Percentiles rank a stretch among this genome's conserved stretches.
phyloP scores from a whole-genome alignment of 2,329 filamentous ascomycete species.

The Elsinoe fawcettii region DNA sequence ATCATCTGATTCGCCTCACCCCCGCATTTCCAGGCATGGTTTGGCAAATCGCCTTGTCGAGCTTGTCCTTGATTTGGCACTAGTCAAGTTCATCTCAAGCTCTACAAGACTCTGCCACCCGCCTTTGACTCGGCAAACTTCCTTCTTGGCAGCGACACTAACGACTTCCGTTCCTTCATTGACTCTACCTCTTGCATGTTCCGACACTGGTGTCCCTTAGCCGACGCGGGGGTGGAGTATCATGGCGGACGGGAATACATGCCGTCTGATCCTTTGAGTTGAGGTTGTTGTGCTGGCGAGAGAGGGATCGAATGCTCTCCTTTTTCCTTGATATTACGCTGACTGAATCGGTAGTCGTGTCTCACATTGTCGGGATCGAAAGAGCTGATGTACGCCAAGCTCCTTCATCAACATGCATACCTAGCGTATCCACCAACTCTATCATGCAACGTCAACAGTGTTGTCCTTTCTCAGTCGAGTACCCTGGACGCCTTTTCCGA shows the following conservation, averaged over 20 bases:
- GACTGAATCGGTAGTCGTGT: background rate
- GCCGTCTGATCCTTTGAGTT: background rate
- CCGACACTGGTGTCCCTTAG: background rate
- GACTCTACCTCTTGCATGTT: background rate
- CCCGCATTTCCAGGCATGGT: slow-evolving; percentile 2
- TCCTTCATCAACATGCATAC: slow-evolving; percentile 1
- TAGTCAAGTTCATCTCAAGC: slow-evolving; percentile 8
- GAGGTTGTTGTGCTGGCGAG: background rate
- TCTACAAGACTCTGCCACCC: slow-evolving; percentile 6
- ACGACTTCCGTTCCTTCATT: background rate
- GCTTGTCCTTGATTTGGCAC: slow-evolving; percentile 12
- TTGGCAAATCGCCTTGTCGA: slow-evolving; percentile 13
- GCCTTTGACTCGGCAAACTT: background rate
- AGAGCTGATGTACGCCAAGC: slow-evolving; percentile 3
- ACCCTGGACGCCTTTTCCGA: slow-evolving; percentile 4
- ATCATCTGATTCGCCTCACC: slow-evolving; percentile 10
- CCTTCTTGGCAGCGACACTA: slow-evolving; percentile 2
- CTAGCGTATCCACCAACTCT: slow-evolving; percentile 9
- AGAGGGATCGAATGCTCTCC: background rate
- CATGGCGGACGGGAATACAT: background rate
- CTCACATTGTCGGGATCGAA: background rate
- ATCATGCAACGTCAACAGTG: slow-evolving; percentile 12
- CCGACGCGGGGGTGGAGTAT: slow-evolving; percentile 3
- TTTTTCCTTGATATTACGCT: background rate
- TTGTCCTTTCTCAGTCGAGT: background rate